These are phyloP conservation scores for Batrachochytrium dendrobatidis DNA, from an alignment of 371 early-diverging fungal species.

Conservation along the genomic window DNA sequence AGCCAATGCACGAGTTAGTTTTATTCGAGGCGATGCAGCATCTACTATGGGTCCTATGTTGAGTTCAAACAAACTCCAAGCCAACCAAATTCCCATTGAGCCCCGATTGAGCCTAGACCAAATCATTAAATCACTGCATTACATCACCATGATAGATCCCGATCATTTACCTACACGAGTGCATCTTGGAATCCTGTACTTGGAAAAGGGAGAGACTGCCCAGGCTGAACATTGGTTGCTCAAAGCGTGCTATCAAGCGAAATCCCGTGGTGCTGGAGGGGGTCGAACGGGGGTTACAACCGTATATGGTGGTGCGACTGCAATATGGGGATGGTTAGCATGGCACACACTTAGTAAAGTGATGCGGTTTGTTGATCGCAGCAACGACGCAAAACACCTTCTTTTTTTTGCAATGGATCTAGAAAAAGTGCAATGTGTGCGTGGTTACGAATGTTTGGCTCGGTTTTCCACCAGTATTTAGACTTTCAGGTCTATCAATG, in stretches of 20 bases:
- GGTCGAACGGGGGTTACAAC: constrained; percentile 25
- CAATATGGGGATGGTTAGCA: constrained; percentile 28
- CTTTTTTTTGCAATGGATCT: constrained; percentile 28
- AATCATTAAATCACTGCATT: neutral
- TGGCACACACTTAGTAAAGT: constrained; percentile 34
- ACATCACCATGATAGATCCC: constrained; percentile 22
- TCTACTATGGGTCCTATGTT: too few species aligned
- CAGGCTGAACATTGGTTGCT: constrained; percentile 33
- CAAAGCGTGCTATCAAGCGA: constrained; percentile 29
- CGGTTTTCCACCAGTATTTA: too few species aligned
- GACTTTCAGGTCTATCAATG: constrained; percentile 4
- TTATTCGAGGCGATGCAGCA: too few species aligned
- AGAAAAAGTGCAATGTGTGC: constrained; percentile 20
- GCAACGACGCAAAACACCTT: constrained; percentile 22
- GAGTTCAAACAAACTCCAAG: too few species aligned
- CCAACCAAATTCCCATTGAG: too few species aligned
- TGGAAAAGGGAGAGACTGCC: constrained; percentile 14
- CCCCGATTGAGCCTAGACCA: too few species aligned
- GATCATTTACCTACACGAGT: constrained; percentile 37
- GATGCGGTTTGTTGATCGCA: constrained; percentile 15
- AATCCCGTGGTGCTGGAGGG: constrained; percentile 32
- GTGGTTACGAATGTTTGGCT: constrained; percentile 38
- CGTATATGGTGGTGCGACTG: constrained; percentile 35
- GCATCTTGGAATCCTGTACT: constrained; percentile 28
- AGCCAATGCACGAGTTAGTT: too few species aligned